A percentile compares a stretch with the other conserved stretches of the same genome.
Evolutionary conservation across 441 rosid species (phyloP).

Genomic region (Gossypium schwendimanii): DNA sequence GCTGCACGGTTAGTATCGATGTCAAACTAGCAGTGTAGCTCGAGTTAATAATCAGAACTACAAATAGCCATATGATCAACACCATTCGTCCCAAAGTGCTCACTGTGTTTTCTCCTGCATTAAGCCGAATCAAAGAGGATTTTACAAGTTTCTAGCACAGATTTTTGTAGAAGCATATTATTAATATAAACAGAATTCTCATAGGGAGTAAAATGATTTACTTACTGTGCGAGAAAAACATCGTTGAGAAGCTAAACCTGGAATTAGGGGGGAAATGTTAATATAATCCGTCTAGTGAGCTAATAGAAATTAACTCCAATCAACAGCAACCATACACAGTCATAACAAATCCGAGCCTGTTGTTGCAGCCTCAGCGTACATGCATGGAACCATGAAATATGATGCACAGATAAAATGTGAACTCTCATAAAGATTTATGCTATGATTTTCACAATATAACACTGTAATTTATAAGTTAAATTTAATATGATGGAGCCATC

Average conservation of each 20-base stretch:
- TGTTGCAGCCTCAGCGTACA: background rate
- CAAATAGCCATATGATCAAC: conserved; percentile 82
- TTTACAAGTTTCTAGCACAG: conserved; percentile 3
- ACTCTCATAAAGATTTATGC: too few species aligned
- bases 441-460: background rate
- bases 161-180: background rate
- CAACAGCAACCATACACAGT: background rate
- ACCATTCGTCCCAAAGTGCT: conserved; percentile 85
- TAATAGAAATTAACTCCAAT: background rate
- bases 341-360: background rate
- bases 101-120: conserved; percentile 82
- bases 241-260: conserved; percentile 99
- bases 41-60: conserved; percentile 88
- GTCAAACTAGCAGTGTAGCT: conserved; percentile 97
- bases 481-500: background rate
- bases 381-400: background rate
- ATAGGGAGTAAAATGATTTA: conserved; percentile 10
- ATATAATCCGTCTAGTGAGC: conserved; percentile 10
- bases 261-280: conserved; percentile 22
- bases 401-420: background rate
- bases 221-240: conserved; percentile 96
- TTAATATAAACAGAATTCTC: background rate
- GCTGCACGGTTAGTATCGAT: conserved; percentile 89
- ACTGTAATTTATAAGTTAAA: background rate
- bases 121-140: conserved; percentile 18